A percentile compares a stretch with the other conserved stretches of the same genome.
phyloP scores from a whole-genome alignment of 257 asterid species.

The Nemophila menziesii region DNA sequence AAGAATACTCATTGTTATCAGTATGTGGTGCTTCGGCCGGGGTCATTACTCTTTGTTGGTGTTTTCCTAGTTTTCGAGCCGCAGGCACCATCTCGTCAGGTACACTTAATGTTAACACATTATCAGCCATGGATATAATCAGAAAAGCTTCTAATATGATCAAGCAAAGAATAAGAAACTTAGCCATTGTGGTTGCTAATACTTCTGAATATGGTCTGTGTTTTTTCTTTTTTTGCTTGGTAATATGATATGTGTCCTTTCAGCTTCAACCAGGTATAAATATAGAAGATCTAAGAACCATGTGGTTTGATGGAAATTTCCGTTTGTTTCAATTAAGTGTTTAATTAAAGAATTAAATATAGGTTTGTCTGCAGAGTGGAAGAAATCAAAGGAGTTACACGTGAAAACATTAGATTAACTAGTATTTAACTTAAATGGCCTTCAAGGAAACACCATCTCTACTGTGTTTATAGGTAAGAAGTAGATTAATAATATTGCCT shows the following conservation, averaged over 20 bases:
- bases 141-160: slow-evolving; percentile 10
- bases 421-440: neutral
- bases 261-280: neutral
- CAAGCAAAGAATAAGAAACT: slow-evolving; percentile 9
- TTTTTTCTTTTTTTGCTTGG: neutral
- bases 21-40: neutral
- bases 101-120: neutral
- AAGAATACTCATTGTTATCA: neutral
- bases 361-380: slow-evolving; percentile 25
- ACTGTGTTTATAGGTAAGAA: neutral
- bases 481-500: neutral
- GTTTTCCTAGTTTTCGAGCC: slow-evolving; percentile 14
- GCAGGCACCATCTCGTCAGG: slow-evolving; percentile 1
- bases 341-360: slow-evolving; percentile 1
- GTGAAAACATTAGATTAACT: slow-evolving; percentile 22
- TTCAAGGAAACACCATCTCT: neutral
- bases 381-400: slow-evolving; percentile 23
- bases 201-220: neutral
- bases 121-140: slow-evolving; percentile 9
- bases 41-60: neutral
- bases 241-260: neutral
- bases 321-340: neutral
- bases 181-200: slow-evolving; percentile 9
- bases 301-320: slow-evolving; percentile 6
- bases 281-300: neutral